A percentile compares a stretch with the other conserved stretches of the same genome.
phyloP scores from a whole-genome alignment of 495 filamentous ascomycete species.

The Amorphotheca resinae region DNA sequence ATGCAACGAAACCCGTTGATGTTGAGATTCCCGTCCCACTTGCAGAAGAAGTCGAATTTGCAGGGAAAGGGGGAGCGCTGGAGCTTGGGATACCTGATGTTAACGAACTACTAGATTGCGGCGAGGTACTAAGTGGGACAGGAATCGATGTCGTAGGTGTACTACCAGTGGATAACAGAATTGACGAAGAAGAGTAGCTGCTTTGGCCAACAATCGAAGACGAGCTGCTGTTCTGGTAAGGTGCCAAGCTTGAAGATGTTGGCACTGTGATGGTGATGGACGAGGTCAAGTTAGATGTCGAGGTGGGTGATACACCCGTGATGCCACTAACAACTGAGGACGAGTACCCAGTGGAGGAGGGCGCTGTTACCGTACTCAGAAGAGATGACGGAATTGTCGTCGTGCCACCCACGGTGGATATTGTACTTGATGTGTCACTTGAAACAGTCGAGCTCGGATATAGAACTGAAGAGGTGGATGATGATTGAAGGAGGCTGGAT shows the following conservation, averaged over 20 bases:
- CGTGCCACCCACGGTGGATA: background rate
- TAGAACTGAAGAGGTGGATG: background rate
- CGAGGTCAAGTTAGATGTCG: background rate
- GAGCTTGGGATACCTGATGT: too few relatives aligned
- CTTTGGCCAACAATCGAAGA: background rate
- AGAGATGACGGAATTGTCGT: background rate
- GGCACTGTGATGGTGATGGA: background rate
- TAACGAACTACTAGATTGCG: too few relatives aligned
- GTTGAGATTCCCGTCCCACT: constrained; percentile 6
- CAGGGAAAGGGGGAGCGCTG: too few relatives aligned
- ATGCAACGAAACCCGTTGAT: too few relatives aligned
- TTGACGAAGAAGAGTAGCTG: too few relatives aligned
- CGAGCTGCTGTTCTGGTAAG: background rate
- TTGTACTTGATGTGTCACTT: background rate
- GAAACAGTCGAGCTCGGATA: too few relatives aligned
- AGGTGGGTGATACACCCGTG: background rate
- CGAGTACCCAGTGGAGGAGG: background rate
- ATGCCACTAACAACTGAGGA: background rate
- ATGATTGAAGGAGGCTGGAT: background rate
- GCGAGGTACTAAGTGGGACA: too few relatives aligned
- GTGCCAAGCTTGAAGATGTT: background rate
- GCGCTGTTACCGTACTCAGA: too few relatives aligned
- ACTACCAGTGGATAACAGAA: too few relatives aligned
- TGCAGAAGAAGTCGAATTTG: constrained; percentile 4
- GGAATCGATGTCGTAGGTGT: too few relatives aligned